Percentiles rank a stretch among this genome's conserved stretches.
These are phyloP conservation scores for Claviceps fusiformis DNA, from an alignment of 2,329 filamentous ascomycete genomes.

Conservation along the genomic window DNA sequence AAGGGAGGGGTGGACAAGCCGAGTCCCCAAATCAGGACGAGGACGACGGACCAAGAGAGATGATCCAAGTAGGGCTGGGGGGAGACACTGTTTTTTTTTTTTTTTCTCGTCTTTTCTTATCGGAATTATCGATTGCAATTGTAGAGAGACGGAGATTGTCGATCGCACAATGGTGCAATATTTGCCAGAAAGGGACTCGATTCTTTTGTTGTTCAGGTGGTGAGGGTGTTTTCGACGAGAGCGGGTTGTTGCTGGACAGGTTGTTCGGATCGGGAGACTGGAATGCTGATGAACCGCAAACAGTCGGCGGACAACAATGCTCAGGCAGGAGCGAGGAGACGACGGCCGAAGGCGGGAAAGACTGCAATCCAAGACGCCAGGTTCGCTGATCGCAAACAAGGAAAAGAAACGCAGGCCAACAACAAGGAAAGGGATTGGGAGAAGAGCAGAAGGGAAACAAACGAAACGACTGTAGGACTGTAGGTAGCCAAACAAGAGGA, in stretches of 20 bases:
- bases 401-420: not conserved
- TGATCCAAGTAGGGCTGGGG: not conserved
- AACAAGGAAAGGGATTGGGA: conserved; percentile 13
- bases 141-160: not conserved
- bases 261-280: conserved; percentile 4
- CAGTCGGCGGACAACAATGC: conserved; percentile 3
- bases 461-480: not conserved
- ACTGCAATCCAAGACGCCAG: conserved; percentile 1
- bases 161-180: not conserved
- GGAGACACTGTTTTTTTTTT: no score
- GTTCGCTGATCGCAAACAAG: not conserved
- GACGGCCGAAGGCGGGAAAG: not conserved
- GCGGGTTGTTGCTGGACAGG: not conserved
- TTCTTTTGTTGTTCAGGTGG: not conserved
- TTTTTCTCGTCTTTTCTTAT: no score
- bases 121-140: not conserved
- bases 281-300: conserved; percentile 9
- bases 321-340: not conserved
- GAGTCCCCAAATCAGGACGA: not conserved
- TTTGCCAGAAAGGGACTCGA: not conserved
- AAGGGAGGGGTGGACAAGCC: not conserved
- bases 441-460: not conserved
- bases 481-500: not conserved
- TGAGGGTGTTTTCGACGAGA: not conserved
- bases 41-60: not conserved